Base-by-base conservation (phyloP, 352 stramenopile genomes). In the Pythium rhizo-oryzae region DNA sequence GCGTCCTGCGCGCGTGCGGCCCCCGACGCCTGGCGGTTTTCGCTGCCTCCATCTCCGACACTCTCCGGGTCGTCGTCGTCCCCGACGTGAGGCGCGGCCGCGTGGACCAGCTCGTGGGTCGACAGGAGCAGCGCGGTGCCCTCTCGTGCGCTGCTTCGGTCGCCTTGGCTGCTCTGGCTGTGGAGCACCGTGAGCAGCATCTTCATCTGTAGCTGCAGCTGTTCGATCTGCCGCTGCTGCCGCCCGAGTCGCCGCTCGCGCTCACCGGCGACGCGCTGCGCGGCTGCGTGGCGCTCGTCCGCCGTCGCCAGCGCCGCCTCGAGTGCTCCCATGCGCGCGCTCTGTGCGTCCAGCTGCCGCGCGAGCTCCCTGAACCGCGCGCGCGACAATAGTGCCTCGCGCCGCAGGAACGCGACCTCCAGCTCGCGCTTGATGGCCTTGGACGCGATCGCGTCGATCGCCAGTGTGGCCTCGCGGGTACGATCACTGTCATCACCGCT, bases 131-230 rank as follows among this genome's bases (percentile, higher is more conserved):
- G 23, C 41, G 61, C 62, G 23, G 37, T 28, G 39, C 39, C 51
- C 9, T 43, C 37, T 2, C 11, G 2, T 9, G 37, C 8, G 37
- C 15, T 9, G 2, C 15, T 2, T 9, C 8, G 37, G 37, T 18
- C 11, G 37, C 37, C 13, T 11, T 24, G 52, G 43, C 21, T 33
- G 11, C 7, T 37, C 6, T 18, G 30, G 18, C 52, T 47, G 19
- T 83, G 77, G 13, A 87, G 46, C 4, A 84, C 50, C 35, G 81
- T 76, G 19, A 87, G 57, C 13, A 90, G 71, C 49, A 75, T 83
- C 37, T 82, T 74, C 71, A 92, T 80, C 54, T 92, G 82, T 2
- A 78, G 43, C 57, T 87, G 82, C 7, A 92, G 67, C 41, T 92
- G 80, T 8, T 90, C 69, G n/a, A 91, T 75, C 50, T 87, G 75